These are phyloP conservation scores for Diplogelasinospora grovesii DNA, from an alignment of 495 filamentous ascomycete genomes.

Conservation along the genomic window DNA sequence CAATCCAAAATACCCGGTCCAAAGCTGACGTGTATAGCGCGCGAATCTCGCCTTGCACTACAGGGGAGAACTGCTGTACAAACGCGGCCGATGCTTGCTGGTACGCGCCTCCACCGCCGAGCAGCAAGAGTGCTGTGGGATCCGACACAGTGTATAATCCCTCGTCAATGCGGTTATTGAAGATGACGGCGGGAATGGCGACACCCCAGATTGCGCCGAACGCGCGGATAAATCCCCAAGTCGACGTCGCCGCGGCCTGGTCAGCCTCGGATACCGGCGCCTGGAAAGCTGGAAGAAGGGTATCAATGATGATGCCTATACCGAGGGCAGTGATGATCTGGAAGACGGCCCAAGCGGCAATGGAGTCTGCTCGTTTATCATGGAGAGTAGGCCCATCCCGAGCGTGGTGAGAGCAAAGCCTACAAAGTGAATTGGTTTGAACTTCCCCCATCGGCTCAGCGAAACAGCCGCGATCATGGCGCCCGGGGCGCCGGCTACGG, in stretches of 20 bases:
- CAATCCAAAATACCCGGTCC: constrained; percentile 19
- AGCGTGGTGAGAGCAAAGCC: constrained; percentile 32
- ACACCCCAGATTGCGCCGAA: constrained; percentile 47
- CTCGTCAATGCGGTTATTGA: constrained; percentile 35
- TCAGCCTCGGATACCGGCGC: constrained; percentile 31
- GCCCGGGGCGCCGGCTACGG: constrained; percentile 23
- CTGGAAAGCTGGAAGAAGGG: constrained; percentile 32
- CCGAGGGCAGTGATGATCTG: constrained; percentile 19
- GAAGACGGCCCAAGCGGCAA: constrained; percentile 1
- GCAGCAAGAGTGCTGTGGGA: constrained; percentile 5
- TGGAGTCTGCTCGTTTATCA: constrained; percentile 15
- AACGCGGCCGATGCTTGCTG: constrained; percentile 20
- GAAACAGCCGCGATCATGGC: constrained; percentile 26
- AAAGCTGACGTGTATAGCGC: constrained; percentile 16
- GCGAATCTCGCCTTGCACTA: constrained; percentile 15
- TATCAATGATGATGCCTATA: constrained; percentile 24
- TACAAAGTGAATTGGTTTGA: constrained; percentile 36
- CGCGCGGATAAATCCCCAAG: constrained; percentile 38
- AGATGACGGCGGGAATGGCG: constrained; percentile 40
- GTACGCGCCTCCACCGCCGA: constrained; percentile 20
- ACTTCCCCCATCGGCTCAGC: constrained; percentile 35
- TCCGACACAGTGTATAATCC: constrained; percentile 14
- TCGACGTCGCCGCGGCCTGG: constrained; percentile 31
- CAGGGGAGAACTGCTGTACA: constrained; percentile 14
- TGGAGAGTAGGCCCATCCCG: constrained; percentile 36